Base-by-base conservation (phyloP, 2,329 filamentous ascomycete species). In the Geosmithia morbida region DNA sequence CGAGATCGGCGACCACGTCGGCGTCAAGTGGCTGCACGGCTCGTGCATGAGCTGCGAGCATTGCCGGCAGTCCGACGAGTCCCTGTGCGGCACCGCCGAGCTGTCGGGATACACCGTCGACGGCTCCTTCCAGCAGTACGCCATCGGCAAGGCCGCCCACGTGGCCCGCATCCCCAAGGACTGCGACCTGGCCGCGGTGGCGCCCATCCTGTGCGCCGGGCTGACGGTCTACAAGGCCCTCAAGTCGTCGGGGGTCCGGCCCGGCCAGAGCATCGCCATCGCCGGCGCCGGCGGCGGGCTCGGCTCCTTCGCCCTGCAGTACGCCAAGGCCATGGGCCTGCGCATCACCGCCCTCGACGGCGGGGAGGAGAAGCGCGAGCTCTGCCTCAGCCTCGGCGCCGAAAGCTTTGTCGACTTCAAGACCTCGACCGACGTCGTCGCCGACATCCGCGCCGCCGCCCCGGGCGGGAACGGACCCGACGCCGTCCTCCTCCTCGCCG, bases 51-150 rank as follows among this genome's bases (percentile, higher is more conserved):
- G 73, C 53, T 97, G 89, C 70, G 74, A 79, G 56, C 94, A 86
- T 74, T 96, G 89, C 71, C 80, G 83, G 60, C 74, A 80, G 55
- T 65, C 77, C 45, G 85, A 94, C 56, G 89, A 96, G 69, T 83
- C 87, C 2, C 81, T 95, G 7, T 97, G 90, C 69, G 65, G 74
- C 16, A 70, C 85, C 50, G 79, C 85, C 22, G 68, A 75, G 33
- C 77, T 95, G 41, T 94, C 87, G 1, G 90, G 90, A 48, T 95
- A 94, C 75, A 94, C 87, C 4, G 87, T 95, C 61, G 86, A 95
- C 62, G 89, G 89, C 30, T 81, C 82, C 41, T 96, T 96, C 76
- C 89, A 96, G 71, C 81, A 95, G 71, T 96, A 94, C 70, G 79
- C 77, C 63, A 78, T 95, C 55, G 88, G 81, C 55, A 94, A 94